A percentile compares a stretch with the other conserved stretches of the same genome.
These are phyloP conservation scores for Polychytrium aggregatum DNA, from an alignment of 192 early-diverging fungal species.

Conservation along the genomic window DNA sequence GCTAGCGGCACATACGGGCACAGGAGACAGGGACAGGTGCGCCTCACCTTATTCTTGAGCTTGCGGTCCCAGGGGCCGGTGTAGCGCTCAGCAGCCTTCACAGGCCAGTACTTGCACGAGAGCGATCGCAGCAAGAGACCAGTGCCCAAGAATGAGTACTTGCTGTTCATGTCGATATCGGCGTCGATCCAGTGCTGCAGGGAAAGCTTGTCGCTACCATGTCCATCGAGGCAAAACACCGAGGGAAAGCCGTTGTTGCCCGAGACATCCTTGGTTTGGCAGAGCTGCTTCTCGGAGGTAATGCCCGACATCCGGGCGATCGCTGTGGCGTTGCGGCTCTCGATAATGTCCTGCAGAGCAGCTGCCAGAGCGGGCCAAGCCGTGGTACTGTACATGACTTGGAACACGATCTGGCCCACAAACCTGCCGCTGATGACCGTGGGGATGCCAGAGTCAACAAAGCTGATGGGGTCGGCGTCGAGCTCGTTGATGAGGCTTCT, in stretches of 20 bases:
- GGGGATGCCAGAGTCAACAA: constrained; percentile 5
- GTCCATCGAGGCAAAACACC: no score
- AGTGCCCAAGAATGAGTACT: not conserved
- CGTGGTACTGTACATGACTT: constrained; percentile 5
- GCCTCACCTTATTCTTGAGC: constrained; percentile 14
- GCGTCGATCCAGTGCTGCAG: no score
- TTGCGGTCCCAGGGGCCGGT: constrained; percentile 32
- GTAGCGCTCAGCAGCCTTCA: constrained; percentile 17
- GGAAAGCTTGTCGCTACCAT: no score
- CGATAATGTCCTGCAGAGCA: constrained; percentile 2
- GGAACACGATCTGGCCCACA: not conserved
- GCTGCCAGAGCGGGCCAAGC: constrained; percentile 8
- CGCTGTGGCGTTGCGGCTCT: constrained; percentile 5
- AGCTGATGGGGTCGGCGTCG: constrained; percentile 3
- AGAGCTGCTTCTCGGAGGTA: no score
- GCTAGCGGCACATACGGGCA: no score
- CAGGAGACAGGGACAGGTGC: no score
- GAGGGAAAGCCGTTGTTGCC: no score
- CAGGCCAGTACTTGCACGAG: constrained; percentile 21
- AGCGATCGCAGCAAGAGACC: not conserved
- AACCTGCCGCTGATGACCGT: not conserved
- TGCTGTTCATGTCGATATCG: not conserved
- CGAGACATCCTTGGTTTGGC: no score
- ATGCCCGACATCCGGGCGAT: no score
- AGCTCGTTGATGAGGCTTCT: constrained; percentile 5